Evolutionary conservation across 116 monocot genomes (phyloP), one percentile per base, ranked within the genome.

Genomic region (Zostera marina): DNA sequence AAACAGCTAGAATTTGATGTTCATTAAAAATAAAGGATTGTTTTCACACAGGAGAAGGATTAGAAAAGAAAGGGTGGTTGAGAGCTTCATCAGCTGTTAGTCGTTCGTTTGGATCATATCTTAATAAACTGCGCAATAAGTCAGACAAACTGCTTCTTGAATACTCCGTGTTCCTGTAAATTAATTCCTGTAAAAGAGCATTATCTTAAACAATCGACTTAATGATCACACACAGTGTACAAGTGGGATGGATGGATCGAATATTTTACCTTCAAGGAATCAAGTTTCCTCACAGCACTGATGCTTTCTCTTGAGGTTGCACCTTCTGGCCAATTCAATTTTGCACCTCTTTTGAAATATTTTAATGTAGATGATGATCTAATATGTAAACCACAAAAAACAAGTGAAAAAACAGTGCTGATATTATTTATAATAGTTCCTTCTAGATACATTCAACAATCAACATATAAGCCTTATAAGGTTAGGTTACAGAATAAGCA

Each of bases 251-350:
- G 8, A 15, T 49, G 15, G 8, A 9, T 22, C 4, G 1, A 22
- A 9, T 22, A 23, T 24, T 21, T 6, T 32, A 87, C 92, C 87
- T 83, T 78, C 39, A 92, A 74, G 24, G 56, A 53, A 47, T 70
- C 75, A 11, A 92, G 70, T 64, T 83, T 92, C 67, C 80, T 67
- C 7, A 92, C 92, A 59, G 92, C 87, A 59, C 76, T 78, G 21
- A 92, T 92, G 47, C 92, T 92, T 60, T 83, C 87, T 67, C 92
- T 83, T 21, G 92, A 92, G 4, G 70, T 65, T 19, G 87, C 87
- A 55, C 92, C 87, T 77, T 87, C 87, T 41, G 92, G 92, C 92
- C 92, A 92, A 66, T 92, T 84, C 48, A 92, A 68, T 24, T 72
- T 71, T 13, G 73, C 24, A 8, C 83, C 87, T 55, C 72, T 71